Conservation (phyloP, 2,329 filamentous ascomycete species). For the Aspergillus uvarum region DNA sequence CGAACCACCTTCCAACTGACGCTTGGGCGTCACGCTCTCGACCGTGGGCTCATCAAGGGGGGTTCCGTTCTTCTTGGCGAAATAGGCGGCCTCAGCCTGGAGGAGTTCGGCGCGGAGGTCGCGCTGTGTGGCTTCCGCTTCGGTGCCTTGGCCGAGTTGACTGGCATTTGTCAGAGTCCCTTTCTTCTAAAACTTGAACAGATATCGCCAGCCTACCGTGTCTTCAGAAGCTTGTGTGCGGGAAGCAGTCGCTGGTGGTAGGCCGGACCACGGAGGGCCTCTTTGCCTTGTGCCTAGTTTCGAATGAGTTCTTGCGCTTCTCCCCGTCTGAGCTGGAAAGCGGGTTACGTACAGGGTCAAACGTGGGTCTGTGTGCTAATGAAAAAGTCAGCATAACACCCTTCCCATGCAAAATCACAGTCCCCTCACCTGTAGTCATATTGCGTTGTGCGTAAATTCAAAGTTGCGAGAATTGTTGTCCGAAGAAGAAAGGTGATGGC, state of each 20-base stretch:
- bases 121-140: constrained; percentile 66
- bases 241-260: constrained; percentile 96
- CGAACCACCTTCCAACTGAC: constrained; percentile 58
- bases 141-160: constrained; percentile 85
- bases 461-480: constrained; percentile 4
- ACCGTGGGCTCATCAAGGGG: constrained; percentile 46
- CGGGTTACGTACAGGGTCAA: constrained; percentile 71
- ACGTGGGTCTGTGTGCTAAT: constrained; percentile 78
- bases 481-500: not conserved
- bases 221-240: constrained; percentile 90
- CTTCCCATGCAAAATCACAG: not conserved
- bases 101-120: constrained; percentile 90
- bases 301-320: constrained; percentile 27
- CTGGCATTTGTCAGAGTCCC: constrained; percentile 41
- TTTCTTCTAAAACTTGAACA: not conserved
- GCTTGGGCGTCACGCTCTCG: constrained; percentile 56
- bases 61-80: constrained; percentile 75
- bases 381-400: constrained; percentile 28
- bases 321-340: not conserved
- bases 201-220: constrained; percentile 53
- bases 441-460: constrained; percentile 15
- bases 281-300: constrained; percentile 80
- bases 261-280: constrained; percentile 85
- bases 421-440: constrained; percentile 46
- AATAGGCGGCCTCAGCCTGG: constrained; percentile 82